Conservation (phyloP, 1,284 basidiomycete species). For the Marasmius oreades region DNA sequence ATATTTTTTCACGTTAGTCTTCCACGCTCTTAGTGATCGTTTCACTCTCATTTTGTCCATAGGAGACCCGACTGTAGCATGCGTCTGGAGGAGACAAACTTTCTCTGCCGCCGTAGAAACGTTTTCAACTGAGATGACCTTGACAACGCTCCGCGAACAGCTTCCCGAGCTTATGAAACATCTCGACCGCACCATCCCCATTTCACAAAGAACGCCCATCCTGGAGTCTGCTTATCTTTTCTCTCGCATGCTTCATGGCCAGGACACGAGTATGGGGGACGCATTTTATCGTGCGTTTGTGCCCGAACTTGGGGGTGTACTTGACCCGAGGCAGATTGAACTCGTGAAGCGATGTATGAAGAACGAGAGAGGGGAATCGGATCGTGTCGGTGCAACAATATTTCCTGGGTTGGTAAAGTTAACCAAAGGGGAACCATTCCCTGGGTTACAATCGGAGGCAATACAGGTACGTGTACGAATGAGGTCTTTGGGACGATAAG, state of each 20-base stretch:
- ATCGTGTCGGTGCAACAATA: conserved; percentile 74
- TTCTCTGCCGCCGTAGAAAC: conserved; percentile 77
- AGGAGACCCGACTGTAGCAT: conserved; percentile 79
- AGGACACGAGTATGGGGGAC: conserved; percentile 59
- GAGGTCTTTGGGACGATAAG: not conserved
- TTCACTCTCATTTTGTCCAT: conserved; percentile 5
- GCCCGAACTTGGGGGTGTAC: conserved; percentile 66
- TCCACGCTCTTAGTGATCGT: not conserved
- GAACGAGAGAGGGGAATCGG: conserved; percentile 65
- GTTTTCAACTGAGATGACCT: conserved; percentile 64
- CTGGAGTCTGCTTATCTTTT: conserved; percentile 70
- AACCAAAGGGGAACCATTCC: conserved; percentile 35
- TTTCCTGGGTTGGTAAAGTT: conserved; percentile 85
- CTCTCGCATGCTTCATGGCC: conserved; percentile 78
- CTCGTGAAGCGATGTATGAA: conserved; percentile 74
- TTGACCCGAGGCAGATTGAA: conserved; percentile 70
- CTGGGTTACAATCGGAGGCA: conserved; percentile 41
- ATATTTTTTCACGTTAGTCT: conserved; percentile 70
- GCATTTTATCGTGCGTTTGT: conserved; percentile 81
- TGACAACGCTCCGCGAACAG: conserved; percentile 62
- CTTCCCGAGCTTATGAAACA: conserved; percentile 55
- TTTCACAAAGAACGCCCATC: conserved; percentile 45
- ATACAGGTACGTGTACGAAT: conserved; percentile 39
- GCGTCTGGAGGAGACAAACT: conserved; percentile 82
- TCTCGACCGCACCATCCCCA: conserved; percentile 41